Percentiles rank a stretch among this genome's conserved stretches.
Conservation (phyloP, 2,329 filamentous ascomycete genomes). For the Trichoderma sp. region DNA sequence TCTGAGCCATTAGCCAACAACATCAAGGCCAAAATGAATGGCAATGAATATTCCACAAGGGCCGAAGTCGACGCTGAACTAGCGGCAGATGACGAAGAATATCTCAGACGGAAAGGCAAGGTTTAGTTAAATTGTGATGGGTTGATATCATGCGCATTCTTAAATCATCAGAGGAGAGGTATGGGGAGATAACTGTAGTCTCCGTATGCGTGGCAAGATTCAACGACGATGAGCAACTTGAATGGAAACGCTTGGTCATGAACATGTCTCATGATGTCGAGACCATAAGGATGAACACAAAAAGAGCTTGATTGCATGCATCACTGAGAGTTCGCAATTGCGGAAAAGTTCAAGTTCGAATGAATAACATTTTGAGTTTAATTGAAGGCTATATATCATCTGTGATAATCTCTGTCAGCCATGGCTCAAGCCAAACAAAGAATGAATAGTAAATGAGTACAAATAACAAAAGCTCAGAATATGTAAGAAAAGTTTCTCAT, state of each 20-base stretch:
- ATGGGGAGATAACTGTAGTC: neutral
- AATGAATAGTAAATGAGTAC: constrained; percentile 24
- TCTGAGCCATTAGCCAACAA: constrained; percentile 5
- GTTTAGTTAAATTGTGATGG: constrained; percentile 15
- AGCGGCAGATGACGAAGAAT: constrained; percentile 63
- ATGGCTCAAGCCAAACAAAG: neutral
- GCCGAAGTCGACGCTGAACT: constrained; percentile 70
- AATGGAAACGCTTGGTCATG: neutral
- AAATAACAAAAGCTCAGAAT: constrained; percentile 66
- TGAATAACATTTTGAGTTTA: neutral
- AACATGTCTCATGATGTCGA: neutral
- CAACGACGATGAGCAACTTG: neutral
- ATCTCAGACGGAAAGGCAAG: constrained; percentile 56
- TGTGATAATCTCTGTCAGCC: constrained; percentile 7
- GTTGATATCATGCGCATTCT: neutral
- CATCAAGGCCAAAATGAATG: constrained; percentile 58
- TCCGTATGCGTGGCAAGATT: neutral
- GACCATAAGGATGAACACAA: neutral
- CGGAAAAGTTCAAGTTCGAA: neutral
- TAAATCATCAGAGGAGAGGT: neutral
- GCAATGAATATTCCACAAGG: constrained; percentile 69
- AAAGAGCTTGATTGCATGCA: neutral
- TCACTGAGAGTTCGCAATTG: neutral
- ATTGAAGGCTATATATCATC: neutral
- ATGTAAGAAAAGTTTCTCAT: constrained; percentile 99